A percentile compares a stretch with the other conserved stretches of the same genome.
Conservation (phyloP, 495 filamentous ascomycete species). For the Choiromyces venosus region DNA sequence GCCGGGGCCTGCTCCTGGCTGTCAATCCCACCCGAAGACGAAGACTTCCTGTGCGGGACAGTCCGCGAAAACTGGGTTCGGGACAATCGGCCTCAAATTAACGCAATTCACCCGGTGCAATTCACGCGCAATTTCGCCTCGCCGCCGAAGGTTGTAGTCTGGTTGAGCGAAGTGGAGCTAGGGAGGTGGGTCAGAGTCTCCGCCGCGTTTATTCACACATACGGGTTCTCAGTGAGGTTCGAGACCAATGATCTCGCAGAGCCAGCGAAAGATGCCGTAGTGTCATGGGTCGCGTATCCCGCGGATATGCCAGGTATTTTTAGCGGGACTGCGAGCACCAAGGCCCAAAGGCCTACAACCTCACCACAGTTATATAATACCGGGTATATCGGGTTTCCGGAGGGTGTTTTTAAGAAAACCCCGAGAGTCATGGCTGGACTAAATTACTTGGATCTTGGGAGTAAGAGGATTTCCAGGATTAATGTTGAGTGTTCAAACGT, state of each 20-base stretch:
- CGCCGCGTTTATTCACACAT: background rate
- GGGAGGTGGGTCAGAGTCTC: background rate
- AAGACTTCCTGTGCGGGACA: conserved; percentile 5
- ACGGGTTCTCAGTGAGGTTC: too few species aligned
- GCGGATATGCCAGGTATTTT: background rate
- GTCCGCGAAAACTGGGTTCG: too few species aligned
- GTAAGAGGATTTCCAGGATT: background rate
- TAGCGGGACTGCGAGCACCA: conserved; percentile 1
- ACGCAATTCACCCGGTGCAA: background rate
- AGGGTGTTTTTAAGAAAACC: background rate
- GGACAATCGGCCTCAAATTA: too few species aligned
- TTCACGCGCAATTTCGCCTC: background rate
- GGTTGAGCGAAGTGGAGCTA: conserved; percentile 1
- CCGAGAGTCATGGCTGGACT: conserved; percentile 1
- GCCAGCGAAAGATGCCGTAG: too few species aligned
- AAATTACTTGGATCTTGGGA: conserved; percentile 1
- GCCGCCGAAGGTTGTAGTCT: conserved; percentile 3
- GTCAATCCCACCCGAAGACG: background rate
- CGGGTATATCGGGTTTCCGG: background rate
- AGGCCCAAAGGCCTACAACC: background rate
- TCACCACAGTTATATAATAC: conserved; percentile 10
- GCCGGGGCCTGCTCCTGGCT: conserved; percentile 3
- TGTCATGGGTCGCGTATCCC: conserved; percentile 4
- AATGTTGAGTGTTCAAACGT: background rate
- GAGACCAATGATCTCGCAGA: too few species aligned